Evolutionary conservation across 2,329 filamentous ascomycete species (phyloP).

Genomic region (Helicocarpus griseus): DNA sequence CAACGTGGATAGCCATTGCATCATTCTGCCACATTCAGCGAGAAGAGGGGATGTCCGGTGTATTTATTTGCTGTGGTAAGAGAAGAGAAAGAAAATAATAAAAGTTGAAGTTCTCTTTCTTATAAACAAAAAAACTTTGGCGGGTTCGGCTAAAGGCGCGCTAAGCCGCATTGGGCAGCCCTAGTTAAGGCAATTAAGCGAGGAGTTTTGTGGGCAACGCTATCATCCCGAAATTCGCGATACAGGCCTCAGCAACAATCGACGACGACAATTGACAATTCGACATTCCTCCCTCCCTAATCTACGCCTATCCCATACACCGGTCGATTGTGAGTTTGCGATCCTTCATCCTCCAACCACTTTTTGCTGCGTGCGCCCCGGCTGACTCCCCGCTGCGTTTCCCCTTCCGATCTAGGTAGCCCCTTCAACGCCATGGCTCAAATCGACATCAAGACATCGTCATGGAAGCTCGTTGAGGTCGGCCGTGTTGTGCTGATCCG

Average conservation of each 20-base stretch:
- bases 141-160: conserved; percentile 4
- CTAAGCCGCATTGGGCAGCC: conserved; percentile 12
- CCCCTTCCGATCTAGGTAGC: conserved; percentile 40
- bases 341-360: not conserved
- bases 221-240: conserved; percentile 15
- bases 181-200: conserved; percentile 13
- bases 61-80: too few relatives aligned
- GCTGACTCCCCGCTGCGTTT: conserved; percentile 5
- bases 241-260: conserved; percentile 11
- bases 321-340: conserved; percentile 15
- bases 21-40: too few relatives aligned
- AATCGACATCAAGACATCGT: conserved; percentile 69
- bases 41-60: too few relatives aligned
- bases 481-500: conserved; percentile 93
- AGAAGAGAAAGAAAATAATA: conserved; percentile 10
- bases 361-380: not conserved
- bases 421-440: conserved; percentile 62
- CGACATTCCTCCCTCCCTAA: conserved; percentile 11
- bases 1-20: too few relatives aligned
- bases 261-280: conserved; percentile 15
- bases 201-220: conserved; percentile 15
- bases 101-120: conserved; percentile 3
- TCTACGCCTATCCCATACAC: conserved; percentile 8
- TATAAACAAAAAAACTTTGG: conserved; percentile 5
- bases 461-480: conserved; percentile 96